Conservation (phyloP, 805 yeast genomes). For the Candida easanensis region DNA sequence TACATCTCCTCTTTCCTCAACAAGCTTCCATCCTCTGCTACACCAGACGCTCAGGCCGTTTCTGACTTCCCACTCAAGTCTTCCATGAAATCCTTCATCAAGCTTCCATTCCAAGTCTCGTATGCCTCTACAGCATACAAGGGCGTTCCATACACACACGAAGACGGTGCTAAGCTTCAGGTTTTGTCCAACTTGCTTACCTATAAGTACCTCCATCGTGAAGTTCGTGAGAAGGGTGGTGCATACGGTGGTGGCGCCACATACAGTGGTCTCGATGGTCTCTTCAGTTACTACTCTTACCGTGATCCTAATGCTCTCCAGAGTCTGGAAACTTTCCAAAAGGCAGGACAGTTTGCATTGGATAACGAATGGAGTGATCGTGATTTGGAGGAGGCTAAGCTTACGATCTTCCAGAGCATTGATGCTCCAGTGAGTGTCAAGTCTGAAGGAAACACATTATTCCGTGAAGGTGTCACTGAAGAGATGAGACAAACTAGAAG, state of each 20-base stretch:
- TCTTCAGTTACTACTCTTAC: conserved; percentile 81
- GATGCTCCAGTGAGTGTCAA: conserved; percentile 88
- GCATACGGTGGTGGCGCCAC: conserved; percentile 97
- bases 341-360: conserved; percentile 48
- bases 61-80: conserved; percentile 19
- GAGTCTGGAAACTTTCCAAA: conserved; percentile 58
- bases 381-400: conserved; percentile 85
- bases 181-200: conserved; percentile 77
- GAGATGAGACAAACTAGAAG: conserved; percentile 81
- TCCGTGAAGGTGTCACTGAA: conserved; percentile 69
- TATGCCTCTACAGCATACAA: conserved; percentile 67
- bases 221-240: conserved; percentile 92
- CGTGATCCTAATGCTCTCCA: conserved; percentile 86
- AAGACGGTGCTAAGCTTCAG: conserved; percentile 84
- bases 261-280: conserved; percentile 78
- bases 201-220: conserved; percentile 81
- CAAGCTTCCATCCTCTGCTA: conserved; percentile 25
- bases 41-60: conserved; percentile 3
- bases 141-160: conserved; percentile 64
- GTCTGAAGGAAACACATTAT: conserved; percentile 67
- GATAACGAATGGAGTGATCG: conserved; percentile 49
- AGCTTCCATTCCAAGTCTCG: conserved; percentile 85
- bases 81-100: conserved; percentile 44
- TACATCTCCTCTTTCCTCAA: conserved; percentile 30
- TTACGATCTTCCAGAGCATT: conserved; percentile 84